Evolutionary conservation across 495 filamentous ascomycete species (phyloP).

Genomic region (Aspergillus wentii): DNA sequence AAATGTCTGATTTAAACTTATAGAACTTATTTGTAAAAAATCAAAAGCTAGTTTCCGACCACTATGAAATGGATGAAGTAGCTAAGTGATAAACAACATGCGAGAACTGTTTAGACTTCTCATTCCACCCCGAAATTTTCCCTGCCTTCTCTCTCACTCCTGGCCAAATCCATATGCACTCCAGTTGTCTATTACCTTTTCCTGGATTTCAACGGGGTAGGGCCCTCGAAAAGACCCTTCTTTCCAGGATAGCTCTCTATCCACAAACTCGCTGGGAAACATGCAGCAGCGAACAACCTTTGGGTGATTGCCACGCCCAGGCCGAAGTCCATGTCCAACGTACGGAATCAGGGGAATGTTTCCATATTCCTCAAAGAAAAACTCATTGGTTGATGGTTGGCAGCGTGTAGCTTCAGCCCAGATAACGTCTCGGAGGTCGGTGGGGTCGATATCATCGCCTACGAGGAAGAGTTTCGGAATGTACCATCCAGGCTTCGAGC

Average conservation of each 20-base stretch:
- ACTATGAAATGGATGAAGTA: too few species aligned
- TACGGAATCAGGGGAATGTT: conserved; percentile 27
- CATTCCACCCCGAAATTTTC: too few species aligned
- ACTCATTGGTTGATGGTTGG: conserved; percentile 20
- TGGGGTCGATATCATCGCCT: conserved; percentile 26
- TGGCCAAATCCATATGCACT: conserved; percentile 3
- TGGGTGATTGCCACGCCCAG: conserved; percentile 1
- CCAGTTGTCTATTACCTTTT: conserved; percentile 10
- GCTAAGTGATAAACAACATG: too few species aligned
- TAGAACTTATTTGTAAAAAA: too few species aligned
- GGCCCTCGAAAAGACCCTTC: conserved; percentile 12
- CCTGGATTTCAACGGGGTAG: conserved; percentile 10
- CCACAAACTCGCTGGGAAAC: conserved; percentile 14
- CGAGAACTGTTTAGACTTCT: too few species aligned
- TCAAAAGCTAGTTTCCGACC: too few species aligned
- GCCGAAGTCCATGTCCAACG: conserved; percentile 10
- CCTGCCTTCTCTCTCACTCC: too few species aligned
- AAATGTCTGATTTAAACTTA: too few species aligned
- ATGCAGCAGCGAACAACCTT: conserved; percentile 16
- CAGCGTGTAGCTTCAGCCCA: conserved; percentile 30
- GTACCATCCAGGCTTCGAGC: conserved; percentile 18
- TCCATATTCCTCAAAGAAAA: conserved; percentile 19
- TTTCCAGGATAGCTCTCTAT: conserved; percentile 9
- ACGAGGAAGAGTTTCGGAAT: conserved; percentile 22
- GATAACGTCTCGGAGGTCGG: conserved; percentile 18